Percentiles rank a stretch among this genome's conserved stretches.
Evolutionary conservation across 495 filamentous ascomycete species (phyloP).

Genomic region (Podospora fimiseda): DNA sequence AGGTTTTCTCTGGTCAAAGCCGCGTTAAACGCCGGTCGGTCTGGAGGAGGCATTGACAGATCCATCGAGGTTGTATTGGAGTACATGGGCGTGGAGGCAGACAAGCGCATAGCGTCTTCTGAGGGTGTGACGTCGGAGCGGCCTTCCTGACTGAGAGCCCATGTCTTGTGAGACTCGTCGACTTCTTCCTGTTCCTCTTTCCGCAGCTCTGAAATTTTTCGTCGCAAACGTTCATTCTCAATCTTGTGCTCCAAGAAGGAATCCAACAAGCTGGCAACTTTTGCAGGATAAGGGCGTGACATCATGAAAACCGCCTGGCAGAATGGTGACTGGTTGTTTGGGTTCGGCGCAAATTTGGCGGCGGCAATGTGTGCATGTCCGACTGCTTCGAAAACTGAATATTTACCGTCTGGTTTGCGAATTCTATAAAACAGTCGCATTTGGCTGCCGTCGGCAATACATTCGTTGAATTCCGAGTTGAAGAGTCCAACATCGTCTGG

Average conservation of each 20-base stretch:
- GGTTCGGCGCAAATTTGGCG: constrained; percentile 57
- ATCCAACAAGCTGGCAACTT: constrained; percentile 76
- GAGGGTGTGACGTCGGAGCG: constrained; percentile 50
- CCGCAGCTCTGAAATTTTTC: constrained; percentile 77
- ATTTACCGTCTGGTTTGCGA: constrained; percentile 64
- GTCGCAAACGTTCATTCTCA: constrained; percentile 83
- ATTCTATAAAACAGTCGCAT: constrained; percentile 89
- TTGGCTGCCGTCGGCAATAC: constrained; percentile 71
- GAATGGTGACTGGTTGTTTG: constrained; percentile 55
- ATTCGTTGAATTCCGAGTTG: constrained; percentile 83
- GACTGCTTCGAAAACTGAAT: constrained; percentile 77
- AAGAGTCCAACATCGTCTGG: constrained; percentile 83
- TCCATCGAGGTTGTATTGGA: constrained; percentile 20
- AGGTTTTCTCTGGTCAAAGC: constrained; percentile 71
- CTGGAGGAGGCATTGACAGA: constrained; percentile 60
- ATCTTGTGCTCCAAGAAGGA: constrained; percentile 97
- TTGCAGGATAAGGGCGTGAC: constrained; percentile 84
- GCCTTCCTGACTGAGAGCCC: constrained; percentile 47
- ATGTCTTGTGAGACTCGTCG: constrained; percentile 45
- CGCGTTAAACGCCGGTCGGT: constrained; percentile 55
- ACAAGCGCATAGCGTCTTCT: constrained; percentile 29
- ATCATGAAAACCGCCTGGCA: constrained; percentile 93
- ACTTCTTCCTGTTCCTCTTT: constrained; percentile 79
- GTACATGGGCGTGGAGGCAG: constrained; percentile 15
- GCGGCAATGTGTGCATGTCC: constrained; percentile 85